Conservation (phyloP, 2,329 filamentous ascomycete species). For the Aureobasidium melanogenum region DNA sequence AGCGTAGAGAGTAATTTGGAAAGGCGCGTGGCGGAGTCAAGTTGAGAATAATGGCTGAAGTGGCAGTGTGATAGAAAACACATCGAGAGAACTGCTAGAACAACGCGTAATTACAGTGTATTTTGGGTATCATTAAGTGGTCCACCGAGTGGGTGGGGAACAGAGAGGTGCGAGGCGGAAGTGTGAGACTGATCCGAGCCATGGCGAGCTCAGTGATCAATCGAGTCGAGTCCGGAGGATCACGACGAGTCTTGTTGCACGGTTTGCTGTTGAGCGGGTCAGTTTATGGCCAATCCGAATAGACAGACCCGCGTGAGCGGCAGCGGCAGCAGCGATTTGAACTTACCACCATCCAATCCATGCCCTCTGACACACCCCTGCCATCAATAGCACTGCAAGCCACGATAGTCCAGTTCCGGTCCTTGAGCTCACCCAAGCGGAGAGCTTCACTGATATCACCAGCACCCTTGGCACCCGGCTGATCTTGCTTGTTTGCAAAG, state of each 20-base stretch:
- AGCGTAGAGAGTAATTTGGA: not conserved
- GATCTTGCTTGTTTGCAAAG: slow-evolving; percentile 98
- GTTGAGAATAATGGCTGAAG: not conserved
- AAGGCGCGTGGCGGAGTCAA: not conserved
- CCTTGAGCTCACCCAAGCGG: slow-evolving; percentile 79
- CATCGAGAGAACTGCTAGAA: not conserved
- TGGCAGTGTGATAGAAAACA: not conserved
- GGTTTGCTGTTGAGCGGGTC: not conserved
- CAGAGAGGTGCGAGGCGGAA: not conserved
- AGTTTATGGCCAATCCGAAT: not conserved
- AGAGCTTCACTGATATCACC: slow-evolving; percentile 94
- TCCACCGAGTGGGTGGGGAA: too few relatives aligned
- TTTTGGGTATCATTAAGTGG: not conserved
- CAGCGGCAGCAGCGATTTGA: not conserved
- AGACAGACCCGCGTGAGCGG: not conserved
- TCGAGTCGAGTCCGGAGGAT: not conserved
- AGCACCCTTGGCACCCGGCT: slow-evolving; percentile 90
- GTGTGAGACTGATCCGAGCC: not conserved
- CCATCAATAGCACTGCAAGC: slow-evolving; percentile 95
- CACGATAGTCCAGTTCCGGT: slow-evolving; percentile 98
- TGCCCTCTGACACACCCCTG: slow-evolving; percentile 87
- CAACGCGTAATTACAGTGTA: not conserved
- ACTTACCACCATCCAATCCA: slow-evolving; percentile 95
- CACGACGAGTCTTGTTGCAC: slow-evolving; percentile 5
- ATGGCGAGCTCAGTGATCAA: not conserved